Conservation (phyloP, 2,329 filamentous ascomycete genomes). For the Tolypocladium inflatum region DNA sequence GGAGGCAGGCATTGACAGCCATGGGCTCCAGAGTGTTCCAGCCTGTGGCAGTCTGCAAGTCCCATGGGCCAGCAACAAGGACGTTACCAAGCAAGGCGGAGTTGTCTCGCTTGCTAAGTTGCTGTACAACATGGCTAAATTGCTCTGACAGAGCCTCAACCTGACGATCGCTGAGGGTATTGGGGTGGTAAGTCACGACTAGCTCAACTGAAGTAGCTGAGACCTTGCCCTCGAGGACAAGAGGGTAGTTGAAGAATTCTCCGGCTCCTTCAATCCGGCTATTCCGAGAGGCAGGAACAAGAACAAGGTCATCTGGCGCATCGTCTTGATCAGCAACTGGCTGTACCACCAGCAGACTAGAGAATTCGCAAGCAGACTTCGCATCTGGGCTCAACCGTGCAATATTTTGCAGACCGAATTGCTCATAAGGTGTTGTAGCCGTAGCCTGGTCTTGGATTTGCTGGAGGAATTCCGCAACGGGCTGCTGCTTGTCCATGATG, state of each 20-base stretch:
- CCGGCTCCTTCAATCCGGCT: background rate
- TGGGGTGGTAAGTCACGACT: conserved; percentile 1
- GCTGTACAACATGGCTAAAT: background rate
- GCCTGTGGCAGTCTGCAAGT: background rate
- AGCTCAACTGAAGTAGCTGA: background rate
- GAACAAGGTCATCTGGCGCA: too few relatives aligned
- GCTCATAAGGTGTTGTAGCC: conserved; percentile 7
- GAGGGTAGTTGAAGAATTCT: conserved; percentile 3
- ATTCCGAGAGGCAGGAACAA: too few relatives aligned
- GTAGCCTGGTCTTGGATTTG: conserved; percentile 7
- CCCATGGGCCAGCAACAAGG: background rate
- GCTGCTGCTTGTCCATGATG: conserved; percentile 1
- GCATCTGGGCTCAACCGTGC: conserved; percentile 5
- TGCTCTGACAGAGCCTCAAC: conserved; percentile 1
- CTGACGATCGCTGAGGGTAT: background rate
- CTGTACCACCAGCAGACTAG: conserved; percentile 7
- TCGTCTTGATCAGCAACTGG: background rate
- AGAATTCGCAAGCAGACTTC: conserved; percentile 5
- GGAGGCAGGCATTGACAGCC: conserved; percentile 21
- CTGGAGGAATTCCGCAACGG: conserved; percentile 7
- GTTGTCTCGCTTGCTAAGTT: background rate
- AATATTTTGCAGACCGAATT: conserved; percentile 7
- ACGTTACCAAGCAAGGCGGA: background rate
- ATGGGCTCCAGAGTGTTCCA: background rate
- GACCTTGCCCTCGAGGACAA: conserved; percentile 1